A percentile compares a stretch with the other conserved stretches of the same genome.
These are phyloP conservation scores for Suillus brevipes DNA, from an alignment of 768 basidiomycete genomes.

Conservation along the genomic window DNA sequence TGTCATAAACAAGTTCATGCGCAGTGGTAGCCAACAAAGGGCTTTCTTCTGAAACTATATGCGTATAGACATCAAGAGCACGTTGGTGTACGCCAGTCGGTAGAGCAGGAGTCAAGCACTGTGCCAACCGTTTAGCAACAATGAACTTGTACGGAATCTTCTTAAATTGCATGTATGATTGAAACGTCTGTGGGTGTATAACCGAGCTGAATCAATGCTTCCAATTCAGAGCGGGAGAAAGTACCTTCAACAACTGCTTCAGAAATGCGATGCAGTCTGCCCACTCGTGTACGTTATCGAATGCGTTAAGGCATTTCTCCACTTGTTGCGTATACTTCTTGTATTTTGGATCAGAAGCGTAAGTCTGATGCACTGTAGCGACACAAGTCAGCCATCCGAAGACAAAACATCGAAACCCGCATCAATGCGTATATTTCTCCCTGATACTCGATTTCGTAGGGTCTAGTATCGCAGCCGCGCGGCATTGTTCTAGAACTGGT, in stretches of 20 bases:
- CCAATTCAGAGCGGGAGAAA: conserved; percentile 9
- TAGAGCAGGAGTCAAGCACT: conserved; percentile 96
- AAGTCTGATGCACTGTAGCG: conserved; percentile 55
- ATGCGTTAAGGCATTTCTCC: conserved; percentile 88
- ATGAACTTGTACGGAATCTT: conserved; percentile 94
- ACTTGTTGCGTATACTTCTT: conserved; percentile 93
- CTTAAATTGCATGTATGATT: conserved; percentile 91
- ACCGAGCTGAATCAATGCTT: conserved; percentile 6
- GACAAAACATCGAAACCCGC: not conserved
- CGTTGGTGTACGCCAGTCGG: conserved; percentile 97
- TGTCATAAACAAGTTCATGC: conserved; percentile 51
- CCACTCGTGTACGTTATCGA: conserved; percentile 98
- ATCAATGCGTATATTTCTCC: not conserved
- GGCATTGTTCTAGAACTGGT: conserved; percentile 85
- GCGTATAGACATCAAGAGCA: conserved; percentile 91
- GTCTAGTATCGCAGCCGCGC: not conserved
- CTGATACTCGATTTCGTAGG: not conserved
- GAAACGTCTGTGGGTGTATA: conserved; percentile 69
- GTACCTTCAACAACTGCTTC: conserved; percentile 88
- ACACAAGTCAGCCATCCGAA: not conserved
- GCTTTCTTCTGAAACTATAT: conserved; percentile 51
- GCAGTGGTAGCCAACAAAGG: conserved; percentile 20
- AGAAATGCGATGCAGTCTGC: conserved; percentile 98
- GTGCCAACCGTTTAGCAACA: conserved; percentile 91
- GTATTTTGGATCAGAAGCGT: conserved; percentile 85